These are phyloP conservation scores for Thalassia testudinum DNA, from an alignment of 116 monocot species.

Conservation along the genomic window DNA sequence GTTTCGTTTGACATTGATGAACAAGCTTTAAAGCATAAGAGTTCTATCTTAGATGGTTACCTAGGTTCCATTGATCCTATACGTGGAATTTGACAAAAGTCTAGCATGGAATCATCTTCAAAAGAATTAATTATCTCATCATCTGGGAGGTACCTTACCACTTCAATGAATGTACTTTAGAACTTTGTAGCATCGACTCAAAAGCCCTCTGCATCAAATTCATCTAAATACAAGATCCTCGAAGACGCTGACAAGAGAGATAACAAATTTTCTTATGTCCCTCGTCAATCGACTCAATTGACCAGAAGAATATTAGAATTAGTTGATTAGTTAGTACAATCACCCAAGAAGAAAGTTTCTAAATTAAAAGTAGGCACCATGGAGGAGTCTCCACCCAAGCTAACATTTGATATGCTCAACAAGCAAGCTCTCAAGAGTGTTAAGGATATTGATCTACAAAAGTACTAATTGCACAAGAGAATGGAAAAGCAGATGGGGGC, in stretches of 20 bases:
- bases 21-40: conserved; percentile 42
- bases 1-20: no score
- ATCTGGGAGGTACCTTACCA: conserved; percentile 14
- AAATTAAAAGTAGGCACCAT: no score
- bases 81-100: conserved; percentile 55
- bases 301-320: conserved; percentile 48
- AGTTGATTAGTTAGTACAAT: conserved; percentile 47
- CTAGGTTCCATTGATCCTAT: conserved; percentile 43
- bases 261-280: conserved; percentile 16
- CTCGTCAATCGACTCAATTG: conserved; percentile 45
- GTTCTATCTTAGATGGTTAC: conserved; percentile 39
- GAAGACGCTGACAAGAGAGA: conserved; percentile 11
- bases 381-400: conserved; percentile 13
- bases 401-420: conserved; percentile 29
- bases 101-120: no score
- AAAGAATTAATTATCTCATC: conserved; percentile 8
- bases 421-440: conserved; percentile 27
- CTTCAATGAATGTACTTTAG: conserved; percentile 9
- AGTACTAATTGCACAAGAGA: conserved; percentile 2
- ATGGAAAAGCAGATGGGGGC: conserved; percentile 1
- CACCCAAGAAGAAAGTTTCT: conserved; percentile 33
- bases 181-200: conserved; percentile 14
- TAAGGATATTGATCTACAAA: conserved; percentile 23
- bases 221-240: conserved; percentile 6
- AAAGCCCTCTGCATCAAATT: conserved; percentile 14